Base-by-base conservation (phyloP, 2,329 filamentous ascomycete species). In the Proliferodiscus dingleyae region DNA sequence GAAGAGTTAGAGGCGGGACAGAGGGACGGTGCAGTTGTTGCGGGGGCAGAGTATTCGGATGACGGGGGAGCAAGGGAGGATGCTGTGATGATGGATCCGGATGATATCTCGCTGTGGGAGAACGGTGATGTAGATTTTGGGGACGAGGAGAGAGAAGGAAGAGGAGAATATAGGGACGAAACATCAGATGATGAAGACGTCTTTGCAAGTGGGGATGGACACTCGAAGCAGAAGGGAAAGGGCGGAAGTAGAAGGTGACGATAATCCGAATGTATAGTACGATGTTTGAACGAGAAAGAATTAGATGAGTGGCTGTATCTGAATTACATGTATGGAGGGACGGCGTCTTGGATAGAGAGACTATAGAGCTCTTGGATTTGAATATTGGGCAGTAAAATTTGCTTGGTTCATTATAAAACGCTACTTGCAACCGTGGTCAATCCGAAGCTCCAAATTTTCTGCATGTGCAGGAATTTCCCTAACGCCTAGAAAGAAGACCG, bases 51-150 rank as follows among this genome's bases (percentile, higher is more conserved):
- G 13, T 62, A 61, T 37, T 56, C 40, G 9, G 58, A 61, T 46
- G 21, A 22, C 2, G 50, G 53, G 21, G 41, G 23, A 15, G 41
- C 39, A 22, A 51, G 43, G 19, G 46, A 48, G 19, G 33, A 23
- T 5, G 59, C 58, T 51, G 56, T 55, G 5, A 55, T 58, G 47
- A 64, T 63, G 57, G 52, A 56, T 24, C 56, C 59, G 43, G 62
- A 64, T 49, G 62, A 64, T 55, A 63, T 65, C 23, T 53, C 47
- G 30, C 43, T 64, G 16, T 65, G 62, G 62, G 62, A 63, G 22
- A 58, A 51, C 43, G 28, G 15, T 30, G 55, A 57, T 24, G 54
- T 52, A 23, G 45, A 36, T 4, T 38, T 37, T 37, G 39, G 26
- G 13, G 37, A 33, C 18, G 26, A 53, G 16, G 47, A 53, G 7